A percentile compares a stretch with the other conserved stretches of the same genome.
phyloP scores from a whole-genome alignment of 345 rosid genomes.

The Murraya koenigii region DNA sequence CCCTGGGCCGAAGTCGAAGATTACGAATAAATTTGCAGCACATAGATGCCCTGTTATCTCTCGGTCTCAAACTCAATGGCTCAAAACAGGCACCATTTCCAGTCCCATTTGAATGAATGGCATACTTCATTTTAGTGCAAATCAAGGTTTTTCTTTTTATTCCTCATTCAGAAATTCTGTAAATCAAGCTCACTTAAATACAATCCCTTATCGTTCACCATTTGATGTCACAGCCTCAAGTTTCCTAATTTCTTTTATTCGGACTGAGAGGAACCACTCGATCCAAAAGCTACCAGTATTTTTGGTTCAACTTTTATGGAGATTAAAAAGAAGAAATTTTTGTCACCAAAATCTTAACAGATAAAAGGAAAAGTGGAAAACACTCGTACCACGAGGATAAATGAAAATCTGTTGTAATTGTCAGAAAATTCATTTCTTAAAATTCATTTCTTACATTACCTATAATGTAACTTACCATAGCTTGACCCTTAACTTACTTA shows the following conservation, averaged over 20 bases:
- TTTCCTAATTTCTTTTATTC: too few species aligned
- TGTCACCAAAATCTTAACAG: background rate
- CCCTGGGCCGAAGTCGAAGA: slow-evolving; percentile 88
- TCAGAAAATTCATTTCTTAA: background rate
- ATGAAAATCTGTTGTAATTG: background rate
- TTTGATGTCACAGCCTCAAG: too few species aligned
- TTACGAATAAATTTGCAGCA: slow-evolving; percentile 32
- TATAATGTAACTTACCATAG: too few species aligned
- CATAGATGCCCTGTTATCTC: background rate
- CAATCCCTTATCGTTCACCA: too few species aligned
- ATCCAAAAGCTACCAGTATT: background rate
- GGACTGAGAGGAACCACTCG: too few species aligned
- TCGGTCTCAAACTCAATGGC: background rate
- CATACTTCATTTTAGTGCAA: background rate
- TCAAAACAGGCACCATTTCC: background rate
- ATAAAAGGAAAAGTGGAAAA: background rate
- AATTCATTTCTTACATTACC: too few species aligned
- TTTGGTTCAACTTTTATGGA: background rate
- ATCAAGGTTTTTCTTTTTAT: too few species aligned
- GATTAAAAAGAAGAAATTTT: background rate
- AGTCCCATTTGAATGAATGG: background rate
- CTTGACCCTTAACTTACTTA: too few species aligned
- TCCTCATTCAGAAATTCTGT: too few species aligned
- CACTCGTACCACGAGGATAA: background rate
- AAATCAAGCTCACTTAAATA: too few species aligned